Evolutionary conservation across 1,284 basidiomycete genomes (phyloP), one percentile per base, ranked within the genome.

Genomic region (Cronartium quercuum): DNA sequence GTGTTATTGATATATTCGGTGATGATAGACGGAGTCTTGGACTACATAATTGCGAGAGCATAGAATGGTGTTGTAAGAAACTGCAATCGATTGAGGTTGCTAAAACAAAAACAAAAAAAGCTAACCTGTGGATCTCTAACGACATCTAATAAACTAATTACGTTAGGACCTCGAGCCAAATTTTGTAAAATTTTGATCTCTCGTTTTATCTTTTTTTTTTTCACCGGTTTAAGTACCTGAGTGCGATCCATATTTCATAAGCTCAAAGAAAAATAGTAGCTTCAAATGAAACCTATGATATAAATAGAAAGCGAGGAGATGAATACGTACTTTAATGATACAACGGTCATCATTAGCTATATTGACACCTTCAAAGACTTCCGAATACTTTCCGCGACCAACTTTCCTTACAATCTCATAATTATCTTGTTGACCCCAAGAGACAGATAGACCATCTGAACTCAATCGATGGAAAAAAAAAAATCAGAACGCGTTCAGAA

Each of bases 171-270:
- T 37, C 95, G 94, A 0, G 94, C 92, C 29, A 98, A 86, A 83
- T 98, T 98, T 83, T 96, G 94, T 47, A 98, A 84, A 79, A 98
- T 97, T 86, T 98, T 98, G 84, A 98, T 97, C 85, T 98, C 95
- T 77, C 95, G 88, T 86, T 98, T 98, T 84, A 98, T 98, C 86
- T 98, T 98, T 88, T 98, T 98, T 88, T 98, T 98, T 87, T 98
- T 98, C 66, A 98, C 95, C 0, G 96, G 96, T 84, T 98, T 98
- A 78, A 98, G 86, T 66, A 98, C 94, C 67, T 68, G 29, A 64
- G 41, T 51, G 1, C 13, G 47, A 51, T 51, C 15, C 21, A 51
- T 15, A 15, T 51, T 51, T 15, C 21, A 21, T 15, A 44, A 21
- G 64, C 2, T n/a, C n/a, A n/a, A 21, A 55, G 51, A 55, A n/a